Evolutionary conservation across 805 yeast species (phyloP).

Genomic region (Saccharomycopsis sp.): DNA sequence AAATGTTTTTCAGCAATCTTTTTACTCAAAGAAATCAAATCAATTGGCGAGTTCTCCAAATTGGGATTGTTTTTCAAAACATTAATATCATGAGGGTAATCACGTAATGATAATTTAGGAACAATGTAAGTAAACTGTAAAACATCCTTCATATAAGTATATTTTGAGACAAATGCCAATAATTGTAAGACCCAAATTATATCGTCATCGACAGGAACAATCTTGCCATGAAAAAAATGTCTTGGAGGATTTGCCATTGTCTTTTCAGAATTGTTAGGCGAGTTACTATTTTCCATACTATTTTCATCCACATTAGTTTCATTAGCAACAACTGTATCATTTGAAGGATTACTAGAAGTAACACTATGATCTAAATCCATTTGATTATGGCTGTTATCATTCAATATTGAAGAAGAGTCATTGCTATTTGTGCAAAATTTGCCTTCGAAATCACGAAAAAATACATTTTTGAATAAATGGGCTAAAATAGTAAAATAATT

Average conservation of each 20-base stretch:
- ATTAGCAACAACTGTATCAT: background rate
- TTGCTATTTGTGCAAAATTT: background rate
- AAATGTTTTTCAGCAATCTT: conserved; percentile 11
- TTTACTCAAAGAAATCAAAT: background rate
- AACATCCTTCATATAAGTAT: conserved; percentile 64
- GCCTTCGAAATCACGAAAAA: conserved; percentile 12
- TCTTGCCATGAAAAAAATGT: conserved; percentile 50
- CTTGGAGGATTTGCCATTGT: conserved; percentile 32
- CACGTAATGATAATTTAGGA: conserved; percentile 51
- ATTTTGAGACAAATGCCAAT: conserved; percentile 87
- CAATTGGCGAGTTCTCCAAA: background rate
- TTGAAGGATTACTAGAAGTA: background rate
- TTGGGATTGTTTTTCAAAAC: background rate
- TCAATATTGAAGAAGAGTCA: background rate
- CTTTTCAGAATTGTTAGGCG: conserved; percentile 1
- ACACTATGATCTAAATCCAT: background rate
- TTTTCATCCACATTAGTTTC: background rate
- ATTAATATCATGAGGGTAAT: conserved; percentile 19
- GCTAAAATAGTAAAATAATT: conserved; percentile 8
- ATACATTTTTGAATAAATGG: conserved; percentile 11
- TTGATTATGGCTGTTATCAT: background rate
- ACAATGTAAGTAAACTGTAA: conserved; percentile 70
- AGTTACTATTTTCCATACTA: background rate
- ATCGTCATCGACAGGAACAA: conserved; percentile 90
- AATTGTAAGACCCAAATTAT: conserved; percentile 89